Conservation (phyloP, 2,329 filamentous ascomycete species). For the Colletotrichum phormii region DNA sequence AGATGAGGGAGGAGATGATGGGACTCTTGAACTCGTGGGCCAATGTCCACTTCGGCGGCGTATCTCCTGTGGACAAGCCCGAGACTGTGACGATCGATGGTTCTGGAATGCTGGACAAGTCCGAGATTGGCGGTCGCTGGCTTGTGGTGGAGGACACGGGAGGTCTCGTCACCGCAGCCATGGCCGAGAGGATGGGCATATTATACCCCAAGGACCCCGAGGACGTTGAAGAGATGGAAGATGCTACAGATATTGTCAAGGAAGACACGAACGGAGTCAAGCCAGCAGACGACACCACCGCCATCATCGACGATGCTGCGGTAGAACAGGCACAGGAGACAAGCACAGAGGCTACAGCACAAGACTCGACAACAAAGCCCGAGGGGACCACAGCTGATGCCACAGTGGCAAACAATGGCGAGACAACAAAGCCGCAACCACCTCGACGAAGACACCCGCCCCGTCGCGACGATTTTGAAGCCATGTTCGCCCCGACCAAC, state of each 20-base stretch:
- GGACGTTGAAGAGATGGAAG: conserved; percentile 43
- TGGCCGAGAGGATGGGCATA: conserved; percentile 91
- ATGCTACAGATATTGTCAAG: conserved; percentile 33
- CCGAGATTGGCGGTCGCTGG: conserved; percentile 66
- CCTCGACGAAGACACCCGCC: conserved; percentile 14
- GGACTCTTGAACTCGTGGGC: conserved; percentile 88
- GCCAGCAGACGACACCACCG: background rate
- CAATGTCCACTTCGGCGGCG: conserved; percentile 81
- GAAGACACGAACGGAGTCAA: conserved; percentile 25
- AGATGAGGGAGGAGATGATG: conserved; percentile 45
- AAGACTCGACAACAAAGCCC: background rate
- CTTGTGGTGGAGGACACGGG: conserved; percentile 89
- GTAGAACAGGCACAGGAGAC: background rate
- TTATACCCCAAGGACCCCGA: conserved; percentile 63
- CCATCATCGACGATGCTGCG: background rate
- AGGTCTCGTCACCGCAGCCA: conserved; percentile 81
- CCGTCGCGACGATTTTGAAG: conserved; percentile 63
- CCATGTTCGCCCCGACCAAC: conserved; percentile 77
- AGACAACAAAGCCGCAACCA: conserved; percentile 7
- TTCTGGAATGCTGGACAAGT: conserved; percentile 80
- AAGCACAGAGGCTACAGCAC: background rate
- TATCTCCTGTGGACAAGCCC: conserved; percentile 44
- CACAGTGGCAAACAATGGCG: conserved; percentile 2
- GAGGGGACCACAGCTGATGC: conserved; percentile 12
- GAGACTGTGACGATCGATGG: conserved; percentile 45